Evolutionary conservation across 2,329 filamentous ascomycete species (phyloP).

Genomic region (Meredithiella fracta): DNA sequence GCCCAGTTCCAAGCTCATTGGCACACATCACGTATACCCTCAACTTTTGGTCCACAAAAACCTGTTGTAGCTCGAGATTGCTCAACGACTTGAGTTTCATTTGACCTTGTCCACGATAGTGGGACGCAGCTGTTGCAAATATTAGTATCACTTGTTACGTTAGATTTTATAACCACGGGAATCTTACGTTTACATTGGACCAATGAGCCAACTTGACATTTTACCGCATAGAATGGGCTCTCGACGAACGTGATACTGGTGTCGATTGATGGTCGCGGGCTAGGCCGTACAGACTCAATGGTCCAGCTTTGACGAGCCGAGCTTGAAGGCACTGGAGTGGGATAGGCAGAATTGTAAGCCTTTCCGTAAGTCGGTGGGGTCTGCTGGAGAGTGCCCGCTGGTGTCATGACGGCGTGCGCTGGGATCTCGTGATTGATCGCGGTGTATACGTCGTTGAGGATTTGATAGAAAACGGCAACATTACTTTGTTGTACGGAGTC

Average conservation of each 20-base stretch:
- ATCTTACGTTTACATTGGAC: neutral
- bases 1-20: constrained; percentile 41
- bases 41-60: constrained; percentile 44
- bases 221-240: neutral
- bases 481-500: constrained; percentile 24
- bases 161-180: neutral
- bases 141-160: neutral
- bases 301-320: neutral
- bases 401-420: neutral
- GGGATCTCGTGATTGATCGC: constrained; percentile 1
- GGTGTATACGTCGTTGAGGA: constrained; percentile 16
- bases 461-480: constrained; percentile 26
- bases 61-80: constrained; percentile 35
- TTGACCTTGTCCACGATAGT: constrained; percentile 39
- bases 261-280: neutral
- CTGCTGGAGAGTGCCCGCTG: neutral
- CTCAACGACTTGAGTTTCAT: constrained; percentile 33
- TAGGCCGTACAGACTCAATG: neutral
- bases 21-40: constrained; percentile 76
- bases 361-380: neutral
- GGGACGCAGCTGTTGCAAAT: neutral
- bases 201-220: neutral
- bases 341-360: neutral
- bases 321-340: neutral
- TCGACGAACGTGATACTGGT: neutral